Evolutionary conservation across 257 asterid genomes (phyloP), one percentile per base, ranked within the genome.

Genomic region (Nicotiana paniculata): DNA sequence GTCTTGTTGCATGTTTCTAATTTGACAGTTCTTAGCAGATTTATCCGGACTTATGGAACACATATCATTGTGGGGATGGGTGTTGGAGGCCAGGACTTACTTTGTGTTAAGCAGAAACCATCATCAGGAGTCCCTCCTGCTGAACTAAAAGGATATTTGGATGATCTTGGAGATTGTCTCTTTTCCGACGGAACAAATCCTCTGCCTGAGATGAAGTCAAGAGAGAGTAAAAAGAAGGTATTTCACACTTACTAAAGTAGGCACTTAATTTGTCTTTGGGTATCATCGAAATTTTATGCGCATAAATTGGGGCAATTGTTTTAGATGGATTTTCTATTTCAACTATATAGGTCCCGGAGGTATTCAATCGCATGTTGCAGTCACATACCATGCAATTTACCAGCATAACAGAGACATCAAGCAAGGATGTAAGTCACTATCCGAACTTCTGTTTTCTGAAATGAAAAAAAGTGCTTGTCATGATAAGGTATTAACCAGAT

Each of bases 51-150:
- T 9, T 96, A 93, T 63, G 99, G 99, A 83, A 96, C 99, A 5
- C 99, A 96, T 85, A 91, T 96, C 85, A 90, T 94, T 33, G 97
- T 92, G 84, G 98, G 98, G 82, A 89, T 96, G 93, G 98, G 93
- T 61, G 91, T 96, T 84, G 99, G 99, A 80, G 99, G 99, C 83
- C 99, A 96, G 90, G 98, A 96, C 88, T 86, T 96, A 86, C 90
- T 94, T 80, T 96, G 99, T 86, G 94, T 93, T 81, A 96, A 96
- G 89, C 99, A 94, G 85, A 93, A 86, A 88, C 88, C 97, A 16
- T 89, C 97, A 30, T 96, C 99, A 77, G 86, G 89, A 15, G 89
- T 96, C 77, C 94, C 98, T 79, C 93, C 98, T 8, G 89, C 97
- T 87, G 99, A 96, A 82, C 97, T 96, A 78, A 94, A 94, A 86